These are phyloP conservation scores for Trichoderma reesei DNA, from an alignment of 495 filamentous ascomycete species.

Conservation along the genomic window DNA sequence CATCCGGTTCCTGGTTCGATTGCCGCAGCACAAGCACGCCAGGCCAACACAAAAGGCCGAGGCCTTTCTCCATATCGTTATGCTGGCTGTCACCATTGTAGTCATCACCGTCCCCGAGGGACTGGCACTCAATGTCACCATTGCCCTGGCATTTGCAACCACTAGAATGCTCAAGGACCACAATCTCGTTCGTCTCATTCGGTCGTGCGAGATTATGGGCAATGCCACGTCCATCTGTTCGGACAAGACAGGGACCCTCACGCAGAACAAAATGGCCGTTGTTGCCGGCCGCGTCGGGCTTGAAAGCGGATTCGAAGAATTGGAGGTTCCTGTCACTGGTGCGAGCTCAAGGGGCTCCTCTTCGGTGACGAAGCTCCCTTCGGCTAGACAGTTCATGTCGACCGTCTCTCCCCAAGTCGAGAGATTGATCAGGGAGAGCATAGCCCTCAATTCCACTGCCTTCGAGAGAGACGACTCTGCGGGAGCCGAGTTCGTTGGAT, in stretches of 20 bases:
- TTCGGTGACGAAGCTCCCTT: constrained; percentile 14
- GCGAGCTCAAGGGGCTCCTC: constrained; percentile 33
- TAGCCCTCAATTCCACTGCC: constrained; percentile 65
- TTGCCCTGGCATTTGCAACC: constrained; percentile 73
- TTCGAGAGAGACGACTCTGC: constrained; percentile 61
- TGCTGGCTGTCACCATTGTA: constrained; percentile 71
- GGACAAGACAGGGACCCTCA: constrained; percentile 79
- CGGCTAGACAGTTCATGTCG: constrained; percentile 35
- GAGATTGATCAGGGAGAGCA: constrained; percentile 49
- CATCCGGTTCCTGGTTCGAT: constrained; percentile 53
- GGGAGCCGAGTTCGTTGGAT: constrained; percentile 52
- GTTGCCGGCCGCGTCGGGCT: constrained; percentile 56
- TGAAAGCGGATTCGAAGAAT: not conserved
- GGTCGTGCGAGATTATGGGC: constrained; percentile 80
- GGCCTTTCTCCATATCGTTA: constrained; percentile 68
- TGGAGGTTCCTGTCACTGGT: constrained; percentile 33
- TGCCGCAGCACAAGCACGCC: constrained; percentile 35
- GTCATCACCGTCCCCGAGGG: constrained; percentile 82
- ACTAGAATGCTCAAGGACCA: constrained; percentile 74
- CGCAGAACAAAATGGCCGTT: constrained; percentile 66
- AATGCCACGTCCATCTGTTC: constrained; percentile 79
- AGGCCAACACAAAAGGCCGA: constrained; percentile 54
- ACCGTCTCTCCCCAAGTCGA: constrained; percentile 45
- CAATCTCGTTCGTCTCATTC: constrained; percentile 65
- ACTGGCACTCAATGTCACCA: constrained; percentile 68